Conservation (phyloP, 2,329 filamentous ascomycete species). For the Xylariaceae sp. region DNA sequence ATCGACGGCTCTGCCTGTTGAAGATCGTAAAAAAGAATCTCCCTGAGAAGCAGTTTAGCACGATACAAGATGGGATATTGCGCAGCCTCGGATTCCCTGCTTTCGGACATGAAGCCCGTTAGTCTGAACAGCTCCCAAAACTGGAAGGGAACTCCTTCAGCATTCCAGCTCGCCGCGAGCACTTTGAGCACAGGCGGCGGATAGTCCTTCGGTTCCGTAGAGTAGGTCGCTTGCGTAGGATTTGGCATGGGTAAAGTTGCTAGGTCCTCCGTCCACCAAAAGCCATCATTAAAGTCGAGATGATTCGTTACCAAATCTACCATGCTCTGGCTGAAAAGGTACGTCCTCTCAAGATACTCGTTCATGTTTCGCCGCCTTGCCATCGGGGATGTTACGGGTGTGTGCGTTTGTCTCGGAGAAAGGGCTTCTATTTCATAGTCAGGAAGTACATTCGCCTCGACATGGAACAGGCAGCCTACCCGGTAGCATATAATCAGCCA, state of each 20-base stretch:
- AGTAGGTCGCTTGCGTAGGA: slow-evolving; percentile 38
- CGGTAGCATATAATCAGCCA: slow-evolving; percentile 49
- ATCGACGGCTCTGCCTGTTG: slow-evolving; percentile 47
- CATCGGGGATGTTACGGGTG: slow-evolving; percentile 48
- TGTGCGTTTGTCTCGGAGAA: slow-evolving; percentile 47
- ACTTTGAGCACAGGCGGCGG: slow-evolving; percentile 49
- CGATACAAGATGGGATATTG: slow-evolving; percentile 49
- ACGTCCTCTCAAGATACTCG: slow-evolving; percentile 47
- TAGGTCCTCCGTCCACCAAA: slow-evolving; percentile 55
- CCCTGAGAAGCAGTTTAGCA: slow-evolving; percentile 52
- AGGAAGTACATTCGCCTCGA: slow-evolving; percentile 17
- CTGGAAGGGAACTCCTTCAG: slow-evolving; percentile 45
- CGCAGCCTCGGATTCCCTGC: slow-evolving; percentile 46
- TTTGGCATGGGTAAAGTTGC: slow-evolving; percentile 39
- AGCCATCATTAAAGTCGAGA: slow-evolving; percentile 52
- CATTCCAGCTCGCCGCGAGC: slow-evolving; percentile 50
- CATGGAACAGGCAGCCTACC: slow-evolving; percentile 35
- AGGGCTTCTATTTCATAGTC: slow-evolving; percentile 37
- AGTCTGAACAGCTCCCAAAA: slow-evolving; percentile 51
- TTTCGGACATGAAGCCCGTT: slow-evolving; percentile 47
- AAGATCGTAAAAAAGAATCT: slow-evolving; percentile 52
- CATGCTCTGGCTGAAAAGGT: slow-evolving; percentile 40
- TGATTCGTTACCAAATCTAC: slow-evolving; percentile 41
- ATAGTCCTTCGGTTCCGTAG: slow-evolving; percentile 38
- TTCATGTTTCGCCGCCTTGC: slow-evolving; percentile 49